Base-by-base conservation (phyloP, 2,329 filamentous ascomycete species). In the Fusarium devonianum region DNA sequence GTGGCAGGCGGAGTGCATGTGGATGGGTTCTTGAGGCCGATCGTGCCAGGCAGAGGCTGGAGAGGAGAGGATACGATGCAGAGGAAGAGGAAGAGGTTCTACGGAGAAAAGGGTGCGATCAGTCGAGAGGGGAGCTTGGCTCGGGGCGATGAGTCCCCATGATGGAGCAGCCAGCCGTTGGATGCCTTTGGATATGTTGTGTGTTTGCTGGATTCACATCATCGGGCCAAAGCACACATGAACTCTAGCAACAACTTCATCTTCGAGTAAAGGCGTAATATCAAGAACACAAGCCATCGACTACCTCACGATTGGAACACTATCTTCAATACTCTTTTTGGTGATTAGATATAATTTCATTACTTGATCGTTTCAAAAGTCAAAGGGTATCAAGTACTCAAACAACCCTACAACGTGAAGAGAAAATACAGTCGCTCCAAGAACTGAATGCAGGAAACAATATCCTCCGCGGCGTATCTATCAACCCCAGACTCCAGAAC, bases 1-100 rank as follows among this genome's bases (percentile, higher is more conserved):
- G 79, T 84, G 62, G 59, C 77, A 7, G 87, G 85, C 0, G 86
- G 77, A 0, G 83, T 89, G 14, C 87, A 89, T 60, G 78, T 84
- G 2, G 87, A 90, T 67, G 84, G 87, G 0, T 90, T 88, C 62
- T 58, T 90, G 60, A 74, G 76, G 63, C 78, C 80, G 4, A 77
- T 89, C 41, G 71, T 74, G 48, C 68, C 74, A 1, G 71, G 75
- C 6, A 70, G 64, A 32, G 80, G 79, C 0, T 83, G 79, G 80
- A 69, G 77, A 29, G 73, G 67, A 2, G 70, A 67, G 23, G 73
- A 76, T 23, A 45, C 49, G 4, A 47, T 42, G 2, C 48, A 53
- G 35, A 64, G 68, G 37, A 71, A 63, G 59, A 63, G 65, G 44
- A 68, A 67, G 60, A 62, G 62, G 21, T 58, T 52, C 11, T 63